Evolutionary conservation across 495 filamentous ascomycete genomes (phyloP).

Genomic region (Hypoxylon crocopeplum): DNA sequence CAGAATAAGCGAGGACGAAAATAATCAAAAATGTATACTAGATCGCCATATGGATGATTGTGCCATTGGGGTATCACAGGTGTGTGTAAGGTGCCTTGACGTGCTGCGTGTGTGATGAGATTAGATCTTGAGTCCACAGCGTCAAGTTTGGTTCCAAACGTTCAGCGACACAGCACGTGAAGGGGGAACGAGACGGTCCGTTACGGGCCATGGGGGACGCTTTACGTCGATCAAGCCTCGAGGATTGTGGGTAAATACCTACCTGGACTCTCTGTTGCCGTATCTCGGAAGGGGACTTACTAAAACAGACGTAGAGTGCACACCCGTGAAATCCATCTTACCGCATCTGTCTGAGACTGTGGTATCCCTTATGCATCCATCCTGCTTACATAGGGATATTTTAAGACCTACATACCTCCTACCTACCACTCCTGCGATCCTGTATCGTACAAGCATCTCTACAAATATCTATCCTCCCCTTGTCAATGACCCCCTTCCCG

Average conservation of each 20-base stretch:
- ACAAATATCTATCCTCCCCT: too few relatives aligned
- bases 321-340: conserved; percentile 30
- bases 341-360: conserved; percentile 32
- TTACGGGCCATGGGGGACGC: background rate
- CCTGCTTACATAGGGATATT: conserved; percentile 4
- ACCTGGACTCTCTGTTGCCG: background rate
- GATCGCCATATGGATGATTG: too few relatives aligned
- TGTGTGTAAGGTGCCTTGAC: too few relatives aligned
- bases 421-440: too few relatives aligned
- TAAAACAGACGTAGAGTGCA: conserved; percentile 29
- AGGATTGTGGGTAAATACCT: conserved; percentile 6
- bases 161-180: conserved; percentile 21
- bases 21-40: too few relatives aligned
- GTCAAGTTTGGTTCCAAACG: conserved; percentile 6
- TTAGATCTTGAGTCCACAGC: too few relatives aligned
- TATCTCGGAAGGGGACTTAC: conserved; percentile 13
- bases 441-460: too few relatives aligned
- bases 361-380: conserved; percentile 2
- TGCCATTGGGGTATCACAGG: too few relatives aligned
- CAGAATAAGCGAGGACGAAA: too few relatives aligned
- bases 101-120: too few relatives aligned
- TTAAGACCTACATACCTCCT: too few relatives aligned
- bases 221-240: conserved; percentile 18
- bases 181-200: conserved; percentile 11
- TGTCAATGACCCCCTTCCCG: too few relatives aligned